Base-by-base conservation (phyloP, 1,284 basidiomycete species). In the Coniferiporia sulphurascens region DNA sequence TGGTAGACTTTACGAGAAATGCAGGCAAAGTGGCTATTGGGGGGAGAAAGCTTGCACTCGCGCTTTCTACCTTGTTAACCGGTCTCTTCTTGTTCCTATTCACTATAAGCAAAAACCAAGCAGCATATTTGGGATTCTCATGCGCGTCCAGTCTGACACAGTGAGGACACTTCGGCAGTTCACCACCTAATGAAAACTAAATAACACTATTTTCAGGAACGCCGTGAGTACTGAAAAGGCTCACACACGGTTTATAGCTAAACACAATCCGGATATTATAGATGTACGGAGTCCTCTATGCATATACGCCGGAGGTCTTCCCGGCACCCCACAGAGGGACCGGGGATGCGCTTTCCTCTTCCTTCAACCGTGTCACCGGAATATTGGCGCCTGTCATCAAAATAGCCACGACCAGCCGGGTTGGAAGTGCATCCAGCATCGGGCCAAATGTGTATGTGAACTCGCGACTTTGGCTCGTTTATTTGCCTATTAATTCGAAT, bases 271-370 rank as follows among this genome's bases (percentile, higher is more conserved):
- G 27, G 2, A 27, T 3, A 27, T 5, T 5, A 2, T 44, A 79
- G 76, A 83, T 83, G 82, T 83, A 85, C 66, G 83, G 81, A 12
- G 76, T 85, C 9, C 73, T 86, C 19, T 86, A 79, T 63, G 82
- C 81, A 2, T 83, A 83, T 64, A 81, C 81, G 0, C 85, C 85
- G 17, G 84, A 86, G 65, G 78, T 85, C 9, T 87, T 87, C 72
- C 83, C 85, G 0, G 81, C 82, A 0, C 82, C 83, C 1, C 79
- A 82, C 58, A 76, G 85, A 44, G 85, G 84, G 4, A 86, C 85
- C 0, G 85, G 83, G 3, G 83, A 86, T 63, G 84, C 84, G 0
- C 70, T 86, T 34, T 76, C 79, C 61, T 72, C 78, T 61, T 77
- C 77, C 4, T 73, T 80, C 59, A 83, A 83, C 67, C 75, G 84